phyloP scores from a whole-genome alignment of 106 monocot species.

The Platanthera guangdongensis region DNA sequence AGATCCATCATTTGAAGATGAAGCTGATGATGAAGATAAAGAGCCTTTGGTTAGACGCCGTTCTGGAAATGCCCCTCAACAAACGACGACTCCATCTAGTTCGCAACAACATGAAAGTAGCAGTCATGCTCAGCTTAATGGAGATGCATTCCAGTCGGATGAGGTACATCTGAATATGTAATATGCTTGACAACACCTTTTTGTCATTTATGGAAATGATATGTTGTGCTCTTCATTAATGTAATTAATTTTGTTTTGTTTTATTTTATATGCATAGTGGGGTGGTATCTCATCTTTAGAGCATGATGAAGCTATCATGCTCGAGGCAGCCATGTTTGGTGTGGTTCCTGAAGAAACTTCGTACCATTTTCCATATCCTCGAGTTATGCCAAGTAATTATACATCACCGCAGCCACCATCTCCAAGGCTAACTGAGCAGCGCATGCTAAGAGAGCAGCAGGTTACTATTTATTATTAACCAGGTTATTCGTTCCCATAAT shows the following conservation, averaged over 20 bases:
- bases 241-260: constrained; percentile 1
- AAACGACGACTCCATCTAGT: constrained; percentile 35
- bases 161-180: constrained; percentile 26
- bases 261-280: constrained; percentile 38
- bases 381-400: constrained; percentile 27
- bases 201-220: not conserved
- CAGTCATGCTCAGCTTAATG: constrained; percentile 29
- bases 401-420: constrained; percentile 52
- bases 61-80: constrained; percentile 25
- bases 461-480: constrained; percentile 25
- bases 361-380: constrained; percentile 48
- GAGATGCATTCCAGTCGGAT: constrained; percentile 35
- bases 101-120: constrained; percentile 17
- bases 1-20: constrained; percentile 36
- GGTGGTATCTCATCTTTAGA: constrained; percentile 89
- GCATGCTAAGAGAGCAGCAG: constrained; percentile 83
- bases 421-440: constrained; percentile 69
- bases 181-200: not conserved
- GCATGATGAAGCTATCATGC: constrained; percentile 98
- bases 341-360: constrained; percentile 66
- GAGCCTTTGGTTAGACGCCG: constrained; percentile 40
- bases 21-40: constrained; percentile 65
- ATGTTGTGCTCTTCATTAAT: not conserved
- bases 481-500: not conserved
- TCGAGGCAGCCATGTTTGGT: constrained; percentile 98